Evolutionary conservation across 2,329 filamentous ascomycete species (phyloP), one percentile per base, ranked within the genome.

Genomic region (Exophiala xenobiotica): DNA sequence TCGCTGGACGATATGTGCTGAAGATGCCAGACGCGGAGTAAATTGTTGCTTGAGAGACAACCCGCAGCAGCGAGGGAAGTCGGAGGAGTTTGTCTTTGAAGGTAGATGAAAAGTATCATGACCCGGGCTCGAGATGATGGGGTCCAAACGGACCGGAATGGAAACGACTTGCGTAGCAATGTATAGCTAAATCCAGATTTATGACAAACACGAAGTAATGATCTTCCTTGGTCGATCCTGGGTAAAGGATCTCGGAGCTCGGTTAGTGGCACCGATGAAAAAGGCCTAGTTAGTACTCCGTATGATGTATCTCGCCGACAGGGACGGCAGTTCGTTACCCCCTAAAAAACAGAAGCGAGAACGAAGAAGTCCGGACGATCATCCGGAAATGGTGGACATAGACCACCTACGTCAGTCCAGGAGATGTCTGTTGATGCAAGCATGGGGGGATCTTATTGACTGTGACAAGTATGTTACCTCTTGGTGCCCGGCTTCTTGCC

Each of bases 1-100:
- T 74, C 51, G 65, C 67, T 7, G 70, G 71, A 20, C 68, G 71
- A 37, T 73, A 72, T 46, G 71, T 74, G n/a, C 65, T 74, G 23
- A 67, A 74, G 57, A 66, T 74, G n/a, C 71, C 70, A 37, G 55
- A 58, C 42, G 35, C 55, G 14, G 55, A 58, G 20, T 57, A 54
- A 29, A 47, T 14, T 29, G 7, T n/a, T 6, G 24, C 24, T 6
- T 27, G 24, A 12, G 6, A 6, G 24, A 12, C 6, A 6, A 27
- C 6, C 24, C 6, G 24, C 6, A 27, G 6, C 24, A 27, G 9
- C 23, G 27, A 19, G 11, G 39, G 5, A 33, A 46, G 35, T n/a
- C 41, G 22, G 37, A 35, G 40, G 31, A 12, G 6, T 27, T 27
- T 31, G 27, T 9, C 11, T 31, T 11, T 9, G 11, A n/a, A 6